These are phyloP conservation scores for Alternaria brassicae DNA, from an alignment of 2,329 filamentous ascomycete species.

Conservation along the genomic window DNA sequence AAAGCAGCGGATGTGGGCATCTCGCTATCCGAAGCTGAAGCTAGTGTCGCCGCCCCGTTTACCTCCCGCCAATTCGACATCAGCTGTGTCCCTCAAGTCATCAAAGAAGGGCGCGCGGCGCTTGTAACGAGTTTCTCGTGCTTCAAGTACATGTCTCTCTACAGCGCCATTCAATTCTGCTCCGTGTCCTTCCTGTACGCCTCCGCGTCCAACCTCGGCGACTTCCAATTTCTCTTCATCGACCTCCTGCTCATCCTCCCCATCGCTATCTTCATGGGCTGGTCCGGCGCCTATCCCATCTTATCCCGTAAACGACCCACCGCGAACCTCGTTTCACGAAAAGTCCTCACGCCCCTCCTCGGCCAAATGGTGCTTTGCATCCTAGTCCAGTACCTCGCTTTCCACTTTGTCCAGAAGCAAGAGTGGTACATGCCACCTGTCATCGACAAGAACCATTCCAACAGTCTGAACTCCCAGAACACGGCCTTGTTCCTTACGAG, in stretches of 20 bases:
- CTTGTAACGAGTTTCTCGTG: conserved; percentile 99
- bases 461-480: conserved; percentile 91
- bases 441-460: conserved; percentile 78
- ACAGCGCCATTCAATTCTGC: conserved; percentile 99
- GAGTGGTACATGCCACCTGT: conserved; percentile 85
- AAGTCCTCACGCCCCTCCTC: conserved; percentile 86
- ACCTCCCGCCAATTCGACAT: conserved; percentile 97
- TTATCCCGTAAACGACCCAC: conserved; percentile 87
- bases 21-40: conserved; percentile 94
- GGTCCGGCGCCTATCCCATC: conserved; percentile 82
- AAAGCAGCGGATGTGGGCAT: conserved; percentile 98
- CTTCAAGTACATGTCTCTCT: conserved; percentile 99
- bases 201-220: conserved; percentile 89
- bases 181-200: conserved; percentile 96
- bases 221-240: conserved; percentile 98
- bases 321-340: conserved; percentile 88
- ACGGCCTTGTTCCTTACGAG: conserved; percentile 88
- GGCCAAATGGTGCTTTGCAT: conserved; percentile 88
- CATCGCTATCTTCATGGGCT: conserved; percentile 98
- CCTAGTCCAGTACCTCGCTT: conserved; percentile 75
- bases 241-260: conserved; percentile 91
- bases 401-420: conserved; percentile 76
- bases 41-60: conserved; percentile 96
- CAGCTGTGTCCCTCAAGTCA: conserved; percentile 90
- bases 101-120: conserved; percentile 89